A percentile compares a stretch with the other conserved stretches of the same genome.
Evolutionary conservation across 2,329 filamentous ascomycete genomes (phyloP).

Genomic region (Cercospora zeae-maydis): DNA sequence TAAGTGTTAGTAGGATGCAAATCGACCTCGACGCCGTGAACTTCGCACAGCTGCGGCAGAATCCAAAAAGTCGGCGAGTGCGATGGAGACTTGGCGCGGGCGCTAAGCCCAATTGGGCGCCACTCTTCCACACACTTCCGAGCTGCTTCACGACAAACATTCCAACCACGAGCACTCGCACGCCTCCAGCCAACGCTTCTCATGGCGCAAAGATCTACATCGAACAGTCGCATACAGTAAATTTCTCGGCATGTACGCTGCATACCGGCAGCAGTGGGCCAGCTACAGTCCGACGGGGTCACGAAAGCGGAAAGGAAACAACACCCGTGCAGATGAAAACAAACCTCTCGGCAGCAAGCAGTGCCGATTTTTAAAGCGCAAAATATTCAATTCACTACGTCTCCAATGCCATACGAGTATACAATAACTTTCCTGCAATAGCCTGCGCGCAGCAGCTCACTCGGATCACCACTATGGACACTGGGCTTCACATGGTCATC

Average conservation of each 20-base stretch:
- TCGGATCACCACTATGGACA: background rate
- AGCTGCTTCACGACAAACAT: background rate
- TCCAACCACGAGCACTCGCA: background rate
- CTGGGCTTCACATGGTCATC: background rate
- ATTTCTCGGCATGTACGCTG: background rate
- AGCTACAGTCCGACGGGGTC: background rate
- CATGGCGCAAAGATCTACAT: background rate
- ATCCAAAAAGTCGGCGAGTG: slow-evolving; percentile 6
- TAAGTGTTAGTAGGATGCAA: slow-evolving; percentile 15
- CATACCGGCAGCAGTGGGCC: background rate
- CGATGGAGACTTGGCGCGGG: slow-evolving; percentile 5
- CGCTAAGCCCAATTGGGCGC: background rate
- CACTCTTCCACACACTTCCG: background rate
- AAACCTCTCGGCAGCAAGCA: background rate
- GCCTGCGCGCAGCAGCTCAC: background rate
- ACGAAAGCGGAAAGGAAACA: background rate
- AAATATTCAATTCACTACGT: background rate
- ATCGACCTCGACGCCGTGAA: slow-evolving; percentile 6
- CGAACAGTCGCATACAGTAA: background rate
- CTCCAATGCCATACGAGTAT: background rate
- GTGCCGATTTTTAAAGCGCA: background rate
- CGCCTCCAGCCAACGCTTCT: background rate
- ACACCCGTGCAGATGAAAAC: background rate
- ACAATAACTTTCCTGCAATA: background rate
- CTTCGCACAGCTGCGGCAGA: slow-evolving; percentile 1